These are phyloP conservation scores for Biscogniauxia mediterranea DNA, from an alignment of 2,329 filamentous ascomycete species.

Conservation along the genomic window DNA sequence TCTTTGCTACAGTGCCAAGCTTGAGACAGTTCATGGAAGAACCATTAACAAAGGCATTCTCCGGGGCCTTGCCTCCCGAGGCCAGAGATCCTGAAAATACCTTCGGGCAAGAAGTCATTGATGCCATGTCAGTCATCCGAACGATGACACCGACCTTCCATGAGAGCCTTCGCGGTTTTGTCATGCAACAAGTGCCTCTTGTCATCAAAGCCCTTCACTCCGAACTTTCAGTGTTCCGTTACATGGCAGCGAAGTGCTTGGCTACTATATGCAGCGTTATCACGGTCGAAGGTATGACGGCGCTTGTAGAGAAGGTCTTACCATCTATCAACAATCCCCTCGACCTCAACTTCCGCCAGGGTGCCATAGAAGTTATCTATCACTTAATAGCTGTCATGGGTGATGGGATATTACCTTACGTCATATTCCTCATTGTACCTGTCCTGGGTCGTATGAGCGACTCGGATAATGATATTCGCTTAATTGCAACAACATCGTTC, in stretches of 20 bases:
- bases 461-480: slow-evolving; percentile 89
- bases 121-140: slow-evolving; percentile 88
- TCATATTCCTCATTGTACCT: slow-evolving; percentile 97
- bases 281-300: slow-evolving; percentile 91
- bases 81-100: slow-evolving; percentile 71
- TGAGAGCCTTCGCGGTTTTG: slow-evolving; percentile 69
- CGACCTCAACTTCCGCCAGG: slow-evolving; percentile 86
- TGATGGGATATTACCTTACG: slow-evolving; percentile 90
- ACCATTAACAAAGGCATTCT: slow-evolving; percentile 74
- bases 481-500: slow-evolving; percentile 95
- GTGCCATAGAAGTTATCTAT: slow-evolving; percentile 92
- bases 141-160: slow-evolving; percentile 92
- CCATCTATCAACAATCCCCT: slow-evolving; percentile 89
- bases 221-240: slow-evolving; percentile 85
- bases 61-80: slow-evolving; percentile 66
- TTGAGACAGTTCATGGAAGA: slow-evolving; percentile 77
- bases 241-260: slow-evolving; percentile 95
- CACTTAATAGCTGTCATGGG: slow-evolving; percentile 99
- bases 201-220: slow-evolving; percentile 87
- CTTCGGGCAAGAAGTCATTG: slow-evolving; percentile 88
- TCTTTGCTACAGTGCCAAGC: slow-evolving; percentile 84
- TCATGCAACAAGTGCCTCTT: slow-evolving; percentile 79
- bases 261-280: slow-evolving; percentile 98
- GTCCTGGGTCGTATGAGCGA: slow-evolving; percentile 98
- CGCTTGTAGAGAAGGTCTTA: slow-evolving; percentile 87